Conservation (phyloP, 495 filamentous ascomycete genomes). For the Penicillium bialowiezense region DNA sequence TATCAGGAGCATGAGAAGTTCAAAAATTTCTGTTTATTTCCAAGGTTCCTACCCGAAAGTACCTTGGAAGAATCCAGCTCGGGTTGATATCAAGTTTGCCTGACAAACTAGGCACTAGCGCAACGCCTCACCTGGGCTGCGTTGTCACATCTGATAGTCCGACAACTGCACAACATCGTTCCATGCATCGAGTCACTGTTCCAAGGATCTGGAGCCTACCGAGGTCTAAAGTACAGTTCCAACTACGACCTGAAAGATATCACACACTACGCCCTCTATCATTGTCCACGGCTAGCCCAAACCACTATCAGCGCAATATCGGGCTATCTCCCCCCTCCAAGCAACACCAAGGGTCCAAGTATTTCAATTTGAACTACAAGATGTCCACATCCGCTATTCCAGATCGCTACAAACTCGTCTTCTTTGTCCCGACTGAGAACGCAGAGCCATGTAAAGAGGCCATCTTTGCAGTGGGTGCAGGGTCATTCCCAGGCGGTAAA, state of each 20-base stretch:
- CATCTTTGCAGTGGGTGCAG: slow-evolving; percentile 44
- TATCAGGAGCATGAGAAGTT: neutral
- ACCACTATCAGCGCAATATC: neutral
- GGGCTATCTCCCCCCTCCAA: neutral
- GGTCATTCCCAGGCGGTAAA: slow-evolving; percentile 41
- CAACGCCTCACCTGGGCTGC: slow-evolving; percentile 3
- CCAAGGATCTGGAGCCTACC: slow-evolving; percentile 1
- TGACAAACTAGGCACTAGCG: neutral
- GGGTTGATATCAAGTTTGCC: neutral
- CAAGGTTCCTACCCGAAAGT: neutral
- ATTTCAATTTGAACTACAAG: neutral
- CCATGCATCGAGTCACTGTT: neutral
- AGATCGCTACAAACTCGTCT: slow-evolving; percentile 49
- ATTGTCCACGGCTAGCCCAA: neutral
- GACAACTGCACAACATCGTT: no score
- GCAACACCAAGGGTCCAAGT: neutral
- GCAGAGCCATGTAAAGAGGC: slow-evolving; percentile 45
- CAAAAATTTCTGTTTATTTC: neutral
- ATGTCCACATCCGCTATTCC: slow-evolving; percentile 8
- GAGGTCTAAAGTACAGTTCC: neutral
- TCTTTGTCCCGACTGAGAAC: slow-evolving; percentile 42
- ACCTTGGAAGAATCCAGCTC: neutral
- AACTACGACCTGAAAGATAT: neutral
- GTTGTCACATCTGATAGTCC: no score
- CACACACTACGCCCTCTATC: neutral